Base-by-base conservation (phyloP, 306 rosid species). In the Coriaria nepalensis region DNA sequence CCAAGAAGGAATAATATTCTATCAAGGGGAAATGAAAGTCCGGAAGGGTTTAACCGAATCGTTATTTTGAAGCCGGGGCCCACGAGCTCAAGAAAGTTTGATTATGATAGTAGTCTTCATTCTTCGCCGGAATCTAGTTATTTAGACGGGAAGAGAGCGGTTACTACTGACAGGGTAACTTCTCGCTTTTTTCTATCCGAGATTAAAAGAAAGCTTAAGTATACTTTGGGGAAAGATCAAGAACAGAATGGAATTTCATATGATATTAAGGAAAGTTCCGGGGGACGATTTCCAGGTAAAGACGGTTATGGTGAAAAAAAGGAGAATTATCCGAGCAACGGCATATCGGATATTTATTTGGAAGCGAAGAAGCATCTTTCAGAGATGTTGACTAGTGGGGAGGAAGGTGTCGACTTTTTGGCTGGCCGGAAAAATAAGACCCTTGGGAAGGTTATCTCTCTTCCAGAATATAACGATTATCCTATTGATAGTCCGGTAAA, bases 291-390 rank as follows among this genome's bases (percentile, higher is more conserved):
- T 73, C 83, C 87, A 5, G 72, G 66, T 40, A 85, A 79, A 71
- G 93, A 85, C 43, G 87, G 60, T 61, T 90, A 78, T 77, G 78
- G 64, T 59, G 75, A 48, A 61, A 47, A 42, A 55, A 36, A 43
- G 33, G 52, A 49, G 83, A 72, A 37, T 68, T 56, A 53, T 63
- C 60, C 70, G 29, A 73, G 56, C 55, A 71, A 69, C 60, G 71
- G 71, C 66, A 69, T 65, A 45, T 73, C 94, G 48, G 73, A 69
- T 64, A 68, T 82, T 66, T 85, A 85, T 42, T 38, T 55, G n/a
- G 94, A 92, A 74, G 96, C 98, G 46, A 85, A 72, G 81, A 92
- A 75, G 62, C 94, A 85, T 73, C 67, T 85, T 6, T 63, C 59
- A 20, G 94, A 85, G 66, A 71, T 79, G 75, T 50, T 79, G 53